Conservation (phyloP, 139 green algal genomes). For the Coelastrella sp. region DNA sequence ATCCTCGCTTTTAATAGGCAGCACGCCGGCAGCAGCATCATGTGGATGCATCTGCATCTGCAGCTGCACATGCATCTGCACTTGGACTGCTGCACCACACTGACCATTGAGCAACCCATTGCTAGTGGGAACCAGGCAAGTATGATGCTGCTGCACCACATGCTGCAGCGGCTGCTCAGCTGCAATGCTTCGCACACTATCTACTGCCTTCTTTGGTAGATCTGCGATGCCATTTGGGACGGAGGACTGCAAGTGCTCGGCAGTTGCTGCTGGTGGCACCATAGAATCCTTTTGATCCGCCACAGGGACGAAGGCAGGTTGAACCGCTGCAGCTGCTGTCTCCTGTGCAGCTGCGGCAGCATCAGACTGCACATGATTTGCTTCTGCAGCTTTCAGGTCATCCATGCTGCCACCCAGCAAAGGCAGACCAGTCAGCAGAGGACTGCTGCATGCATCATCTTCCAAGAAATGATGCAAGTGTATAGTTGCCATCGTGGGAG, state of each 20-base stretch:
- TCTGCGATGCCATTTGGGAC: neutral
- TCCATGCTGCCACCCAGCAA: conserved; percentile 34
- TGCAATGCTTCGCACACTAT: neutral
- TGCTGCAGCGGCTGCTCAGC: neutral
- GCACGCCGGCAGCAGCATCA: neutral
- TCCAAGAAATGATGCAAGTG: conserved; percentile 59
- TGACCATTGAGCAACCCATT: conserved; percentile 18
- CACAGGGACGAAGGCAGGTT: neutral
- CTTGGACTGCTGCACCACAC: conserved; percentile 16
- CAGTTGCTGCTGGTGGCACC: conserved; percentile 7
- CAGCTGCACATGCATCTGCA: conserved; percentile 22
- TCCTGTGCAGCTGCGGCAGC: neutral
- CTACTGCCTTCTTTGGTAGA: neutral
- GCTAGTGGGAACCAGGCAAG: neutral
- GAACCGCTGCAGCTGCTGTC: neutral
- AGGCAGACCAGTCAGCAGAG: conserved; percentile 21
- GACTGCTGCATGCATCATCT: conserved; percentile 19
- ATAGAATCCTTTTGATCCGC: neutral
- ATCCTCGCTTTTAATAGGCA: conserved; percentile 31
- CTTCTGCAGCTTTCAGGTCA: conserved; percentile 22
- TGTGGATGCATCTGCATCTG: neutral
- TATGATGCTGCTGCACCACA: neutral
- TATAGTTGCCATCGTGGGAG: conserved; percentile 64
- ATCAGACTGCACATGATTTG: neutral
- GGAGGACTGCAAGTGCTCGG: neutral